Percentiles rank a stretch among this genome's conserved stretches.
These are phyloP conservation scores for Nephelium lappaceum DNA, from an alignment of 345 rosid genomes.

Conservation along the genomic window DNA sequence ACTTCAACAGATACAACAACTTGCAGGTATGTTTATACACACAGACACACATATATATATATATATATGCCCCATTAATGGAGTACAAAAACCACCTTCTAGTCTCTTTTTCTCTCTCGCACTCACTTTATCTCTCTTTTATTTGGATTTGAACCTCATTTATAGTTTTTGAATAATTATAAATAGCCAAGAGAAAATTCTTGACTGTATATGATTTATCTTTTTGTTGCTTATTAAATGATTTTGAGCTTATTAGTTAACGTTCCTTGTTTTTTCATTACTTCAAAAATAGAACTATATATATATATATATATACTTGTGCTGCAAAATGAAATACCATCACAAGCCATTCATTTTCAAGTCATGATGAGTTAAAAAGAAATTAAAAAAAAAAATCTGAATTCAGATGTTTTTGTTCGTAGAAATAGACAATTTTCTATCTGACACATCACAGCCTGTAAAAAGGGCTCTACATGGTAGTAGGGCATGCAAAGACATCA, in stretches of 20 bases:
- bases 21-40: slow-evolving; percentile 43
- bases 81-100: neutral
- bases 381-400: slow-evolving; percentile 6
- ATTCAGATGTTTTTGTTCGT: slow-evolving; percentile 17
- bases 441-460: slow-evolving; percentile 6
- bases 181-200: too few species aligned
- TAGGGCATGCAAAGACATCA: slow-evolving; percentile 2
- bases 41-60: too few species aligned
- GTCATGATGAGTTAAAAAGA: slow-evolving; percentile 15
- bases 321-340: neutral
- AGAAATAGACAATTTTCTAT: neutral
- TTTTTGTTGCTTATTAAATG: neutral
- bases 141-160: neutral
- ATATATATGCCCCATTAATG: neutral
- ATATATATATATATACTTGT: too few species aligned
- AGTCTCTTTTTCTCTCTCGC: neutral
- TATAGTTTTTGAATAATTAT: neutral
- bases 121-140: neutral
- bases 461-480: neutral
- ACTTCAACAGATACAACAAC: slow-evolving; percentile 67
- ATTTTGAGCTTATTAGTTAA: neutral
- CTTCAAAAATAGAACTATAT: too few species aligned
- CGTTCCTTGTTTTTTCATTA: neutral
- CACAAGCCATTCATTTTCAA: neutral
- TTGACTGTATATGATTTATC: neutral